Percentiles rank a stretch among this genome's conserved stretches.
phyloP scores from a whole-genome alignment of 2,329 filamentous ascomycete genomes.

The Aspergillus fischeri region DNA sequence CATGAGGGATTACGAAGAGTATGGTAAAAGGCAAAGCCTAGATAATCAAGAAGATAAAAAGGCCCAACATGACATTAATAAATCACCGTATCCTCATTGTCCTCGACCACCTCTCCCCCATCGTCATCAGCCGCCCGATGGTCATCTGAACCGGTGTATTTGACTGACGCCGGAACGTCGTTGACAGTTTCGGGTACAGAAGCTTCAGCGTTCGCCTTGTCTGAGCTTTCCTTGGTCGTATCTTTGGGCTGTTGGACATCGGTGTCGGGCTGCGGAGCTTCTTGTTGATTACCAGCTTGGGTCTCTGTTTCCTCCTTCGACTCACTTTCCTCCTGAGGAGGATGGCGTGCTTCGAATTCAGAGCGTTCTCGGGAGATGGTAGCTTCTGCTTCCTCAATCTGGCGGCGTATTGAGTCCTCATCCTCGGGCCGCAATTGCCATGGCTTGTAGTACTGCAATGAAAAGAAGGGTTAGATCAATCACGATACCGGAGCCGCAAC shows the following conservation, averaged over 20 bases:
- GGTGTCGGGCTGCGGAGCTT: conserved; percentile 13
- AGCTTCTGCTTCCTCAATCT: conserved; percentile 62
- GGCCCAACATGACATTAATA: conserved; percentile 52
- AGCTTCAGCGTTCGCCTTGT: conserved; percentile 20
- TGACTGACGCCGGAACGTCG: conserved; percentile 23
- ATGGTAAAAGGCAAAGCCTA: background rate
- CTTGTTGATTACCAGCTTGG: conserved; percentile 27
- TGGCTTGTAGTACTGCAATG: conserved; percentile 72
- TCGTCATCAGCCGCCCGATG: conserved; percentile 59
- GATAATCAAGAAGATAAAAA: background rate
- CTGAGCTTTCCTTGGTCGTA: conserved; percentile 44
- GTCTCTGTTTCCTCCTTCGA: conserved; percentile 9
- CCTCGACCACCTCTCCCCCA: conserved; percentile 71
- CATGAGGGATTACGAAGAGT: background rate
- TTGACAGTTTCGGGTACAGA: conserved; percentile 22
- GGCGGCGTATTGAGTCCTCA: conserved; percentile 65
- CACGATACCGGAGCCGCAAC: conserved; percentile 1
- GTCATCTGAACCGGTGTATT: conserved; percentile 39
- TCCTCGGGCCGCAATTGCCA: conserved; percentile 70
- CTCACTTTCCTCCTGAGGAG: conserved; percentile 26
- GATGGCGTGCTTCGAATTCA: conserved; percentile 55
- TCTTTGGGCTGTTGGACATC: conserved; percentile 27
- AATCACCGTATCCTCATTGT: conserved; percentile 85
- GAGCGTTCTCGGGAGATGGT: conserved; percentile 61
- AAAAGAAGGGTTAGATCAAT: background rate